These are phyloP conservation scores for Alternaria rosae DNA, from an alignment of 2,329 filamentous ascomycete genomes.

Conservation along the genomic window DNA sequence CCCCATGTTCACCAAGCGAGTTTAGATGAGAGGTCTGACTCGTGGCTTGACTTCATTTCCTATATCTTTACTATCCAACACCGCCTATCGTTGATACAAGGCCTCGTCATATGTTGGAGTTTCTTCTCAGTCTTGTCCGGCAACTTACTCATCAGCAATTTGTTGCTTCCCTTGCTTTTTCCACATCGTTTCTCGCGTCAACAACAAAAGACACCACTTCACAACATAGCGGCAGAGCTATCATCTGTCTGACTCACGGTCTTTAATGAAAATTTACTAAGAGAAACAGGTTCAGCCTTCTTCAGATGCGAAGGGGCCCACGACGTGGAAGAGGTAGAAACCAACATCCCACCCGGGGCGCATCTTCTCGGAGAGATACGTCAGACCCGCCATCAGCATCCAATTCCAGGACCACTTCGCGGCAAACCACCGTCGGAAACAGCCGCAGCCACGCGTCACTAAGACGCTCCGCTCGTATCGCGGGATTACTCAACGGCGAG, in stretches of 20 bases:
- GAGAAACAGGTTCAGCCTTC: slow-evolving; percentile 39
- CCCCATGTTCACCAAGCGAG: slow-evolving; percentile 28
- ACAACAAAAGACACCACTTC: slow-evolving; percentile 14
- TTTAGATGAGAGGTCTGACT: slow-evolving; percentile 44
- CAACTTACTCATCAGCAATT: slow-evolving; percentile 7
- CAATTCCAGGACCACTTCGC: slow-evolving; percentile 18
- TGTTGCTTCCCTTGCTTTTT: slow-evolving; percentile 1
- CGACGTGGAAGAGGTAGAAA: slow-evolving; percentile 47
- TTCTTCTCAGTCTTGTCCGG: slow-evolving; percentile 12
- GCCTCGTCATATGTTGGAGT: slow-evolving; percentile 25
- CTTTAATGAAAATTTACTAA: slow-evolving; percentile 37
- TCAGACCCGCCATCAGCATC: slow-evolving; percentile 27
- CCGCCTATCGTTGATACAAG: slow-evolving; percentile 20
- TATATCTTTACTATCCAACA: slow-evolving; percentile 25
- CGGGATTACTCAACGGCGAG: slow-evolving; percentile 39
- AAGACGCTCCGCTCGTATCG: slow-evolving; percentile 45
- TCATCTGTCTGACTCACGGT: slow-evolving; percentile 26
- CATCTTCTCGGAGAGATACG: slow-evolving; percentile 34
- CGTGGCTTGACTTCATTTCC: slow-evolving; percentile 46
- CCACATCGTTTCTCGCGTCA: slow-evolving; percentile 24
- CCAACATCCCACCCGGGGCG: slow-evolving; percentile 36
- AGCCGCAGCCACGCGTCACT: slow-evolving; percentile 32
- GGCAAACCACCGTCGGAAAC: slow-evolving; percentile 24
- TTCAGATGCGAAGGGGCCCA: slow-evolving; percentile 48
- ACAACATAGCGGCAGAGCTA: slow-evolving; percentile 34